Conservation (phyloP, 176 grass and related monocot genomes). For the Paspalum vaginatum region DNA sequence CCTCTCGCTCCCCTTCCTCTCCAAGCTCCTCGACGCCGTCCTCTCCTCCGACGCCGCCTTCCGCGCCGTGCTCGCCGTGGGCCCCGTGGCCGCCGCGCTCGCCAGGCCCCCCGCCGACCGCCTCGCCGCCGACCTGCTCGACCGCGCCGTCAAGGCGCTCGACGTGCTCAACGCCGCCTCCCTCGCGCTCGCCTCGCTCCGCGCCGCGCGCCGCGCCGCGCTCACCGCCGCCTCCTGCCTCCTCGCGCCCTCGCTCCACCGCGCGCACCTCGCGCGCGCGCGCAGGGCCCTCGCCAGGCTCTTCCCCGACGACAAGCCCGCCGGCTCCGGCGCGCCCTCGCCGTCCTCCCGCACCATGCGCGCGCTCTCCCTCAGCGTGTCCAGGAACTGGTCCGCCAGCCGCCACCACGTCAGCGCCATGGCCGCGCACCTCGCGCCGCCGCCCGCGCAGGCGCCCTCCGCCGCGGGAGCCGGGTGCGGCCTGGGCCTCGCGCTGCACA, state of each 20-base stretch:
- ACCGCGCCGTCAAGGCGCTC: constrained; percentile 78
- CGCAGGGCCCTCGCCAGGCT: constrained; percentile 75
- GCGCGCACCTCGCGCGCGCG: constrained; percentile 67
- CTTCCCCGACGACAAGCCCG: constrained; percentile 4
- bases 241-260: constrained; percentile 33
- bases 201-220: constrained; percentile 70
- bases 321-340: constrained; percentile 20
- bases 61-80: constrained; percentile 47
- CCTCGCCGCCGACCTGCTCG: constrained; percentile 68
- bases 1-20: constrained; percentile 76
- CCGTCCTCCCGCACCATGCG: constrained; percentile 26
- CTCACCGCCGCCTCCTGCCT: constrained; percentile 69
- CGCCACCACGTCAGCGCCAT: constrained; percentile 66
- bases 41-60: constrained; percentile 66
- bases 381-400: constrained; percentile 74
- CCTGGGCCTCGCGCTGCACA: constrained; percentile 74
- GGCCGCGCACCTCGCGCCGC: constrained; percentile 67
- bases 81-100: constrained; percentile 46
- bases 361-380: constrained; percentile 68
- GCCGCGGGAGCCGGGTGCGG: constrained; percentile 40
- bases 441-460: constrained; percentile 16
- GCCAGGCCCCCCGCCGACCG: constrained; percentile 62
- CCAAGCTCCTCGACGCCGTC: constrained; percentile 77
- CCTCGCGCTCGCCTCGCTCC: constrained; percentile 67
- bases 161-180: constrained; percentile 85